Percentiles rank a stretch among this genome's conserved stretches.
Evolutionary conservation across 2,329 filamentous ascomycete species (phyloP).

Genomic region (Neopestalotiopsis sp.): DNA sequence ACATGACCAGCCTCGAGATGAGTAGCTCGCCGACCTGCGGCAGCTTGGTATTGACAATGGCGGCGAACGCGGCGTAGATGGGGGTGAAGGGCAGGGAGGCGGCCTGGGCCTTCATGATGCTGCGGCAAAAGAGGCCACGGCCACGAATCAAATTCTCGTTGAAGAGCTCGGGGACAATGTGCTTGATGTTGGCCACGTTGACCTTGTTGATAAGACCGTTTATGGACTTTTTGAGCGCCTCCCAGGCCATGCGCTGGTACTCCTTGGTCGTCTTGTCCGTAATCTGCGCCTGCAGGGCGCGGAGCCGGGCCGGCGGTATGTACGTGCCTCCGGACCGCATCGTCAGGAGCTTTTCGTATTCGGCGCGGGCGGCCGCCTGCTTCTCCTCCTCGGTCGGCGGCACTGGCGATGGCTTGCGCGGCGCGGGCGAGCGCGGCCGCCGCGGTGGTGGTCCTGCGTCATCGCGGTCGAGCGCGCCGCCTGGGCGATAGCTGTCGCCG

Average conservation of each 20-base stretch:
- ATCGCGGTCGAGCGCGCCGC: conserved; percentile 25
- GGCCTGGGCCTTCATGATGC: conserved; percentile 98
- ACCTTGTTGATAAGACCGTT: conserved; percentile 99
- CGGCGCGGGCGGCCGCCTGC: conserved; percentile 85
- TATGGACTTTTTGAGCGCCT: conserved; percentile 97
- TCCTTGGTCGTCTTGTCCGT: conserved; percentile 96
- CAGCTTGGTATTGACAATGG: conserved; percentile 96
- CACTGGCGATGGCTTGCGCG: conserved; percentile 29
- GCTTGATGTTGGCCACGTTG: conserved; percentile 97
- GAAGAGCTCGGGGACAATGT: conserved; percentile 95
- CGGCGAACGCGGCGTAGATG: conserved; percentile 93
- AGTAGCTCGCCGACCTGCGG: conserved; percentile 93
- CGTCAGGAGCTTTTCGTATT: conserved; percentile 89
- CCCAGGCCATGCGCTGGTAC: conserved; percentile 99
- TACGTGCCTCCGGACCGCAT: conserved; percentile 97
- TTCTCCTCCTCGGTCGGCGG: conserved; percentile 77
- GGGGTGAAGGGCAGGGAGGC: conserved; percentile 95
- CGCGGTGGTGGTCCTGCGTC: conserved; percentile 1
- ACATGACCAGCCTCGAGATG: conserved; percentile 82
- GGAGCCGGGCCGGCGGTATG: conserved; percentile 88
- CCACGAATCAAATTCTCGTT: conserved; percentile 92
- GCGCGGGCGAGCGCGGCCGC: conserved; percentile 23
- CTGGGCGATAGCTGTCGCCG: conserved; percentile 57
- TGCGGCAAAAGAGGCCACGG: conserved; percentile 89
- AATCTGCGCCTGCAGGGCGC: conserved; percentile 93